Base-by-base conservation (phyloP, 1,284 basidiomycete species). In the Volvariella surrecta region DNA sequence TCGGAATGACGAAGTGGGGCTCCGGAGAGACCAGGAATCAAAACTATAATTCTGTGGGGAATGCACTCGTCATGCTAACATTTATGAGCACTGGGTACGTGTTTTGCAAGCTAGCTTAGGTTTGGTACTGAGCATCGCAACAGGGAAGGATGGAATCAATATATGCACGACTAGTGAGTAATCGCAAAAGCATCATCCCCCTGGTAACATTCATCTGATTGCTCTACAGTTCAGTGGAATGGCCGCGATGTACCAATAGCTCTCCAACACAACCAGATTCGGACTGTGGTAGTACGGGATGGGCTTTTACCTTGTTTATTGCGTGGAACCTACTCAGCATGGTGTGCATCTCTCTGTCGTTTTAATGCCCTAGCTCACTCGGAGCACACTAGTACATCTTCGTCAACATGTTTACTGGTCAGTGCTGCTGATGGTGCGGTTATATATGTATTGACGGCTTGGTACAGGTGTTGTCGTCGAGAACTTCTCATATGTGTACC, bases 321-420 rank as follows among this genome's bases (percentile, higher is more conserved):
- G 78, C 86, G 0, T 99, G 95, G 95, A 98, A 98, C 59, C 68
- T 99, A 32, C 70, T 98, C 40, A 94, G 89, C 73, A 97, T 97
- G 90, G 90, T 91, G 52, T 56, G 80, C 57, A 31, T 48, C 48
- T 16, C 22, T 21, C 34, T 15, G 11, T n/a, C 31, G 21, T 41
- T 37, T 4, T 32, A 37, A 15, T 44, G 20, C 39, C 43, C 32
- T 24, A 21, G 31, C 41, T 52, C 3, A 47, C 44, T 32, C 30
- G n/a, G 49, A 24, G 40, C 15, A n/a, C 44, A n/a, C 57, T 32
- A 92, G 90, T 93, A 92, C 58, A 91, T 94, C 54, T 94, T 98
- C 66, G 76, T 91, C 53, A 96, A 96, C 68, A 83, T 94, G 79
- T 93, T 93, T 61, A 91, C 88, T 65, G 88, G 86, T 82, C 42